Conservation (phyloP, 1,284 basidiomycete species). For the Vanrija sp. region DNA sequence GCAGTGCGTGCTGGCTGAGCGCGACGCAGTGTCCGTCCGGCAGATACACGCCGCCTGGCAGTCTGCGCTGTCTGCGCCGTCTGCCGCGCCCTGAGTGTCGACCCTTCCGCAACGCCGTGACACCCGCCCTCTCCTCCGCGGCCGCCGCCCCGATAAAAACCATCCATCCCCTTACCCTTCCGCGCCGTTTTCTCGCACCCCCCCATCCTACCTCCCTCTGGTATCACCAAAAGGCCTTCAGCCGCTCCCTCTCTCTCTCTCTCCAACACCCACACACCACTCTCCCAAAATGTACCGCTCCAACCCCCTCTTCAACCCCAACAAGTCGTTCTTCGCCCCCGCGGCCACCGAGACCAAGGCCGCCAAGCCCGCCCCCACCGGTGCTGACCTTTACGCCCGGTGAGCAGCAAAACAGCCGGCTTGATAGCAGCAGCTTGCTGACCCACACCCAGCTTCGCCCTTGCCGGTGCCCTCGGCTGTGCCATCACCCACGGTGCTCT, state of each 20-base stretch:
- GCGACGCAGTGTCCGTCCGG: neutral
- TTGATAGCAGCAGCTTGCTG: neutral
- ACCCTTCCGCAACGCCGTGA: too few relatives aligned
- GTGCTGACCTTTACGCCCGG: slow-evolving; percentile 52
- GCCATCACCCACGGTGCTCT: slow-evolving; percentile 91
- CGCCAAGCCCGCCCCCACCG: slow-evolving; percentile 41
- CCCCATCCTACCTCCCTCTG: neutral
- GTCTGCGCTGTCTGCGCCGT: too few relatives aligned
- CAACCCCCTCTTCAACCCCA: slow-evolving; percentile 38
- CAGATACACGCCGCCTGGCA: too few relatives aligned
- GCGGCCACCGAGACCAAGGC: slow-evolving; percentile 45
- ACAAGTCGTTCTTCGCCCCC: slow-evolving; percentile 47
- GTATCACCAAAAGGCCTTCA: neutral
- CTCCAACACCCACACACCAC: neutral
- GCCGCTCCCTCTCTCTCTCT: neutral
- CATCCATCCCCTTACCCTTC: neutral
- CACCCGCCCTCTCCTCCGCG: too few relatives aligned
- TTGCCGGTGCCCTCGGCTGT: slow-evolving; percentile 89
- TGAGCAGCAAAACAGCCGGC: slow-evolving; percentile 21
- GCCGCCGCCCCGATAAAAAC: neutral
- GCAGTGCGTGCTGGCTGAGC: neutral
- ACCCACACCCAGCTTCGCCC: slow-evolving; percentile 49
- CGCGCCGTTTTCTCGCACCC: neutral
- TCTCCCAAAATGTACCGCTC: slow-evolving; percentile 9
- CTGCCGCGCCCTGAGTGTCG: too few relatives aligned